A percentile compares a stretch with the other conserved stretches of the same genome.
Evolutionary conservation across 1,284 basidiomycete species (phyloP).

Genomic region (Boletus nobilissimus): DNA sequence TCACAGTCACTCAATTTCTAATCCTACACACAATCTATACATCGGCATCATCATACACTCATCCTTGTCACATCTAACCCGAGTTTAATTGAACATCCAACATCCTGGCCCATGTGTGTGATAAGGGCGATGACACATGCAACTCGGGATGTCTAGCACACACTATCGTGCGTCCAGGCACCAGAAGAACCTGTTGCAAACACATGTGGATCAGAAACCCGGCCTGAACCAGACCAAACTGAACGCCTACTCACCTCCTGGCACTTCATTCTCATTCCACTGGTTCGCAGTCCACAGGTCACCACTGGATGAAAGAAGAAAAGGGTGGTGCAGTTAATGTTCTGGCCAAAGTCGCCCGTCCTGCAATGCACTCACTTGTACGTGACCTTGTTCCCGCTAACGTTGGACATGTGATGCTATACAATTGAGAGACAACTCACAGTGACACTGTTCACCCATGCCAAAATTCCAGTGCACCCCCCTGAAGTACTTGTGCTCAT

Average conservation of each 20-base stretch:
- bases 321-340: too few relatives aligned
- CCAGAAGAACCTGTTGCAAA: conserved; percentile 28
- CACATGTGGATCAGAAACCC: not conserved
- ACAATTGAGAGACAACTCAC: conserved; percentile 23
- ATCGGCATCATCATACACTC: too few relatives aligned
- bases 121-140: too few relatives aligned
- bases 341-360: too few relatives aligned
- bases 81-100: too few relatives aligned
- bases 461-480: conserved; percentile 40
- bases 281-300: conserved; percentile 40
- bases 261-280: conserved; percentile 38
- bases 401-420: conserved; percentile 37
- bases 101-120: too few relatives aligned
- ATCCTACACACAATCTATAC: too few relatives aligned
- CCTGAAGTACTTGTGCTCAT: too few relatives aligned
- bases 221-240: too few relatives aligned
- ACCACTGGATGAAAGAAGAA: conserved; percentile 29
- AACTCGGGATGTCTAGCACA: conserved; percentile 18
- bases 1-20: too few relatives aligned
- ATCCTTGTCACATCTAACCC: too few relatives aligned
- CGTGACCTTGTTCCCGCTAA: conserved; percentile 33
- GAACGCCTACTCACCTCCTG: conserved; percentile 36
- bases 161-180: conserved; percentile 32
- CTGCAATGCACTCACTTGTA: conserved; percentile 43
- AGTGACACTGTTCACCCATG: conserved; percentile 32